Base-by-base conservation (phyloP, 768 basidiomycete genomes). In the Asterophora parasitica region DNA sequence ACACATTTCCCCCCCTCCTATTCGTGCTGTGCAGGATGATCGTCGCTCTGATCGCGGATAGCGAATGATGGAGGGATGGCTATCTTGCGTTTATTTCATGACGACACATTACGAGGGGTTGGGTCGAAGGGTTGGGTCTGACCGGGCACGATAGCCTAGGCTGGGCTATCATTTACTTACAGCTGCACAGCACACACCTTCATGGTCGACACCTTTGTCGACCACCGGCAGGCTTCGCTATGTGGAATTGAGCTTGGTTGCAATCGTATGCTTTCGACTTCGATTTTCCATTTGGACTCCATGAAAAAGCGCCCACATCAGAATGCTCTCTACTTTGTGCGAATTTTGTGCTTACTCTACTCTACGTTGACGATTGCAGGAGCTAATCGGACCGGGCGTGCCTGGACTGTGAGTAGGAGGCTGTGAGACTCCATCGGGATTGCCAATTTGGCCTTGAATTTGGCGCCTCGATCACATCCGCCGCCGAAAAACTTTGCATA, bases 11-110 rank as follows among this genome's bases (percentile, higher is more conserved):
- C 12, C n/a, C 38, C 9, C 13, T 40, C 35, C 16, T 31, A 9
- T 9, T 30, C 28, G 19, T 10, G 19, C 16, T n/a, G 4, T n/a
- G 2, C 51, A 90, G 88, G 60, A 90, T 91, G 88, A 91, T 91
- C 59, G 82, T 88, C 28, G 88, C 88, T 17, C 79, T 91, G 54
- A 89, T 91, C 60, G 83, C 87, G 48, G 85, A 85, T 59, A 84
- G 82, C 65, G 83, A 85, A 65, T 84, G 65, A 60, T 54, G 28
- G 44, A 26, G 28, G 34, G 42, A 41, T 42, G 19, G 8, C 12
- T 37, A 33, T 35, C 6, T 48, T 20, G 16, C 16, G 12, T 9
- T 9, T 31, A 31, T 31, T 31, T 40, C 28, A 34, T 32, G 44
- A 37, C 42, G 16, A 31, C 37, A 38, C 35, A 27, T 42, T 43